Evolutionary conservation across 768 basidiomycete species (phyloP), one percentile per base, ranked within the genome.

Genomic region (Leccinum aurantiacum): DNA sequence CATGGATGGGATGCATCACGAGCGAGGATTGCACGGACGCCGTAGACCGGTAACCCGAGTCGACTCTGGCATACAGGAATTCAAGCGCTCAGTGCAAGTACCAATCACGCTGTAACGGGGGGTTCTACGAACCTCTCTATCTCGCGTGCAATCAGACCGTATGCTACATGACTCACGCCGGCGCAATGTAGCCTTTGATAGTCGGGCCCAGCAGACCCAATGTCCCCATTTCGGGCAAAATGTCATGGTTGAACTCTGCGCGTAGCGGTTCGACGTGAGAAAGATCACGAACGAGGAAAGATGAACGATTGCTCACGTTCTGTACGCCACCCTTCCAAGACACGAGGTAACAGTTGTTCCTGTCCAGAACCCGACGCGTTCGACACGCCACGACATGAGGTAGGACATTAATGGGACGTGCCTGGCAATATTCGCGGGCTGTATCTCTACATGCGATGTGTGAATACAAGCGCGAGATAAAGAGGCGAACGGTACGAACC

Each of bases 1-100:
- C 87, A 69, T 90, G 76, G 65, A 93, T 91, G 9, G 89, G 95
- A 69, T 96, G 93, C 95, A 99, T 99, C 13, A 96, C 93, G 27
- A 99, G 84, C 19, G 93, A 95, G 1, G 91, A 93, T 73, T 98
- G 96, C 3, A 98, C 96, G 17, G 95, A 97, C 63, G 94, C 87
- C 4, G 88, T 95, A 5, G 93, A 95, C 25, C 96, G 90, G 70
- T 97, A 98, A 0, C 96, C 96, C 3, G 95, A 98, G 71, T 99
- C 96, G 41, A 98, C 87, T 62, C 95, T 94, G 65, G 15, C 0
- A 54, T 60, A 59, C 35, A 3, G 17, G 15, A 24, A 48, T 54
- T 41, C 33, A 13, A 19, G 7, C 5, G 49, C 17, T 63, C 48
- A 65, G 54, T n/a, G 29, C 33, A 35, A 46, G 22, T 5, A 47